Conservation (phyloP, 306 rosid genomes). For the Prinsepia uniflora region DNA sequence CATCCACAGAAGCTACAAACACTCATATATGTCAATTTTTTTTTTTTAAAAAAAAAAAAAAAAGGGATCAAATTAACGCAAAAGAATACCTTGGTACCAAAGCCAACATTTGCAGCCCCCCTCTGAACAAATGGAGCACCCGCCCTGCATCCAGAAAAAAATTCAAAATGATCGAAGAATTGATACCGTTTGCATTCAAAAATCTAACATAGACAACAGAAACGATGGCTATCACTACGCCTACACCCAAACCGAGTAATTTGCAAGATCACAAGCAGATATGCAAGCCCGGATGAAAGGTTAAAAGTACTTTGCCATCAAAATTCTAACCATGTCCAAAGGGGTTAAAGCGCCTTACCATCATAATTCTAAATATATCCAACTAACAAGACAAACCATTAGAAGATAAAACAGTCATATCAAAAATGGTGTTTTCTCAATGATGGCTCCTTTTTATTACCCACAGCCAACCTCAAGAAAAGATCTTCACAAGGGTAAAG, state of each 20-base stretch:
- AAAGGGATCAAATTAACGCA: background rate
- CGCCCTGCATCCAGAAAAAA: conserved; percentile 50
- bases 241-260: conserved; percentile 23
- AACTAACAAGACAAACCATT: conserved; percentile 39
- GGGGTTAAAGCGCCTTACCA: conserved; percentile 33
- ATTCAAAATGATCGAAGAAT: conserved; percentile 23
- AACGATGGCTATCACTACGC: conserved; percentile 17
- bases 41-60: background rate
- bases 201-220: conserved; percentile 17
- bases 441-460: conserved; percentile 12
- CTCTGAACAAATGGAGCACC: conserved; percentile 51
- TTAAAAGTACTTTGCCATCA: conserved; percentile 33
- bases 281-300: conserved; percentile 23
- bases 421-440: conserved; percentile 27
- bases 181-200: background rate
- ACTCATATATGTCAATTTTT: background rate
- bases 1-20: background rate
- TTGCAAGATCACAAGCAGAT: conserved; percentile 13
- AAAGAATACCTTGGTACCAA: conserved; percentile 48
- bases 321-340: conserved; percentile 35
- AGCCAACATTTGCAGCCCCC: conserved; percentile 45
- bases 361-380: conserved; percentile 30
- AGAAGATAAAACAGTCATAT: conserved; percentile 29
- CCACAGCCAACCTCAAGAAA: conserved; percentile 9
- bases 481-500: conserved; percentile 12